Conservation (phyloP, 306 rosid species). For the Hylodesmum podocarpum region DNA sequence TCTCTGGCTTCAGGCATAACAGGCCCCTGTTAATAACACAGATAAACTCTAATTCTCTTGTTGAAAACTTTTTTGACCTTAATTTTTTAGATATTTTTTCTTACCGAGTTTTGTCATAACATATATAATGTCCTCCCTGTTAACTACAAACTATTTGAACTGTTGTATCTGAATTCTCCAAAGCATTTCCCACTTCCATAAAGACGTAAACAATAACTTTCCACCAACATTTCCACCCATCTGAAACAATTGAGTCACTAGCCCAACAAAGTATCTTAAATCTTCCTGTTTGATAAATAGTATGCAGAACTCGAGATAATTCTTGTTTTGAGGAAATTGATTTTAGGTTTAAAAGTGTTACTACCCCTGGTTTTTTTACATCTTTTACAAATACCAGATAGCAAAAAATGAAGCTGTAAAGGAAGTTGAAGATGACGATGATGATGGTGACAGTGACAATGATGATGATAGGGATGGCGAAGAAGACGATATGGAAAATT, state of each 20-base stretch:
- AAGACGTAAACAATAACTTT: background rate
- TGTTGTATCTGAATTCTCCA: background rate
- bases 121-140: background rate
- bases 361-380: conserved; percentile 5
- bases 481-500: conserved; percentile 27
- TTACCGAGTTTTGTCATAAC: background rate
- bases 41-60: background rate
- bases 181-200: background rate
- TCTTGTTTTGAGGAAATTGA: conserved; percentile 8
- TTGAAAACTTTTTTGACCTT: background rate
- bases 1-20: background rate
- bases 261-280: background rate
- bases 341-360: background rate
- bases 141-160: background rate
- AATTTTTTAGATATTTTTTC: background rate
- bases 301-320: background rate
- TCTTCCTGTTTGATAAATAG: background rate
- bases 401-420: conserved; percentile 71
- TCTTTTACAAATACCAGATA: conserved; percentile 49
- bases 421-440: conserved; percentile 47
- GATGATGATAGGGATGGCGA: conserved; percentile 21
- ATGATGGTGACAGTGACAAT: background rate
- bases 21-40: background rate
- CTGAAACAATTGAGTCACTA: background rate
- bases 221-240: background rate